Evolutionary conservation across 805 yeast species (phyloP), one percentile per base, ranked within the genome.

Genomic region (Wickerhamiella allomyrinae): DNA sequence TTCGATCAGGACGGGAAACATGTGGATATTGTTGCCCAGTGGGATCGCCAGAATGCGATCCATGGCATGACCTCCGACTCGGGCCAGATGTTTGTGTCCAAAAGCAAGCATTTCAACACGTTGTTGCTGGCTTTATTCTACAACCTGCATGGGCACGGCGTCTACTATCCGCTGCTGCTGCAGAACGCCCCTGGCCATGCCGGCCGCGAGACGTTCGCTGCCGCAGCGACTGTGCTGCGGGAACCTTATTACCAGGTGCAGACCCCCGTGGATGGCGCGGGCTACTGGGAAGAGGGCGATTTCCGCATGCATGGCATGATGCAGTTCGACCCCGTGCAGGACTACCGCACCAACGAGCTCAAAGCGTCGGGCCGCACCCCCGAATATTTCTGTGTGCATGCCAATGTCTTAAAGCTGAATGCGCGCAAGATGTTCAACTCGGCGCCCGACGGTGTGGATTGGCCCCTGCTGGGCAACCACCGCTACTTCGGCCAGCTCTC

Each of bases 171-270:
- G 2, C 60, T 78, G 39, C 61, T 78, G 34, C 65, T 79, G 3
- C 76, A 76, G 56, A 78, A 79, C 25, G 68, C 67, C 29, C 73
- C 72, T 3, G 91, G 91, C 13, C 83, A 77, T 60, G 91, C 89
- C 39, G 89, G 80, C 55, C 80, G 80, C 53, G 89, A 80, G 50
- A 79, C 89, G 0, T 77, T 78, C 46, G 65, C 77, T 41, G 82
- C 85, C 0, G 82, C 85, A 1, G 79, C 84, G 6, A 72, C 71
- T 41, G 80, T 78, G 1, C 59, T 78, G 42, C 62, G 64, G 25
- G 71, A 79, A 38, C 67, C 75, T 3, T 77, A 66, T 49, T 80
- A 77, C 53, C 73, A 73, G 49, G 69, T 73, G 4, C 57, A 60
- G 42, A 51, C 60, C 1, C 62, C 66, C 0, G 54, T 55, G 8